Evolutionary conservation across 1,284 basidiomycete genomes (phyloP).

Genomic region (Fistulinella cinereoalba): DNA sequence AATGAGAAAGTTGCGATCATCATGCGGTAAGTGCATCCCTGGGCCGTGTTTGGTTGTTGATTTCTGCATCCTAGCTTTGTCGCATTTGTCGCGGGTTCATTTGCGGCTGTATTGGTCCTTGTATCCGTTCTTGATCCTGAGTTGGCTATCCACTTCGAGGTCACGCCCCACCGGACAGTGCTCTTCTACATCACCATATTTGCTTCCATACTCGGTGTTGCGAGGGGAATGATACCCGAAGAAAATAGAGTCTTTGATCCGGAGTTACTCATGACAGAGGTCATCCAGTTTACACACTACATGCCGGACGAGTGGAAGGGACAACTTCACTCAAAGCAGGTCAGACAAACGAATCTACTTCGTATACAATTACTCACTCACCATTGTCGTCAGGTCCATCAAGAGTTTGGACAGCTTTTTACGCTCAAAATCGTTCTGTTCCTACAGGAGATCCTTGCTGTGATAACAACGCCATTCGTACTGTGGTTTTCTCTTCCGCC

Average conservation of each 20-base stretch:
- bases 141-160: constrained; percentile 90
- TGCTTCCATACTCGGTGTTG: constrained; percentile 82
- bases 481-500: constrained; percentile 88
- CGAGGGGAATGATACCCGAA: constrained; percentile 94
- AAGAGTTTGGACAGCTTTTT: constrained; percentile 87
- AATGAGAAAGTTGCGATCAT: constrained; percentile 89
- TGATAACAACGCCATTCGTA: constrained; percentile 91
- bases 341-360: constrained; percentile 30
- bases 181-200: constrained; percentile 92
- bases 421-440: constrained; percentile 87
- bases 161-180: constrained; percentile 89
- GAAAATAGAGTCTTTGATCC: constrained; percentile 93
- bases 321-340: constrained; percentile 85
- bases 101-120: constrained; percentile 90
- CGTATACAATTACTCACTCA: not conserved
- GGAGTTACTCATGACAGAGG: constrained; percentile 86
- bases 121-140: constrained; percentile 92
- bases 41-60: not conserved
- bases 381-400: constrained; percentile 62
- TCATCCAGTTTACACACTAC: constrained; percentile 93
- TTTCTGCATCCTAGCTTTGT: constrained; percentile 54
- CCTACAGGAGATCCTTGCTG: constrained; percentile 83
- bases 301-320: constrained; percentile 91
- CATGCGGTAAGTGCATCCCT: constrained; percentile 63
- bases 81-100: constrained; percentile 94